Percentiles rank a stretch among this genome's conserved stretches.
These are phyloP conservation scores for Suillus cothurnatus DNA, from an alignment of 768 basidiomycete species.

Conservation along the genomic window DNA sequence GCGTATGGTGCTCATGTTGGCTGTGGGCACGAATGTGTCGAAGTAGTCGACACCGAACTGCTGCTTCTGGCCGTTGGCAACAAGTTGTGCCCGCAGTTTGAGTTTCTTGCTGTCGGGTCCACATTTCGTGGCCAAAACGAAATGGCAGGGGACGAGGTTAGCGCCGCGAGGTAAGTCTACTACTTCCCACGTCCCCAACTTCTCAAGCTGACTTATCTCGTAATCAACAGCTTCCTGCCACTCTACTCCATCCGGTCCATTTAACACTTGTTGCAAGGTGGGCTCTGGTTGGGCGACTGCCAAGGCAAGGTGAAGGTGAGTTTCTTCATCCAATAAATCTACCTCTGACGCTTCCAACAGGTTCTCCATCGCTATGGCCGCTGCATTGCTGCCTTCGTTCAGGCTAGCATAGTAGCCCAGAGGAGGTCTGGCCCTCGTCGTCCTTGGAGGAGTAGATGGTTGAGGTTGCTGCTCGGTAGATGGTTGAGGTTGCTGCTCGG, in stretches of 20 bases:
- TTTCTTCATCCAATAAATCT: not conserved
- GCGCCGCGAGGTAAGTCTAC: slow-evolving; percentile 23
- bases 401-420: not conserved
- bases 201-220: slow-evolving; percentile 20
- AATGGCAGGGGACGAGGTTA: slow-evolving; percentile 29
- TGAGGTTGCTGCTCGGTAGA: too few species aligned
- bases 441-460: too few species aligned
- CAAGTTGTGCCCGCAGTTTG: not conserved
- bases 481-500: too few species aligned
- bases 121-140: not conserved
- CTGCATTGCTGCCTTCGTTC: too few species aligned
- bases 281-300: not conserved
- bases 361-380: not conserved
- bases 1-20: slow-evolving; percentile 12
- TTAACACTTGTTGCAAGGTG: slow-evolving; percentile 3
- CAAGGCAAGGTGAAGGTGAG: not conserved
- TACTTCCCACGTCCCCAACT: slow-evolving; percentile 30
- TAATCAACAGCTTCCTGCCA: slow-evolving; percentile 12
- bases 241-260: not conserved
- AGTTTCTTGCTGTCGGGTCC: slow-evolving; percentile 1
- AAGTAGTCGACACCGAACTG: slow-evolving; percentile 20
- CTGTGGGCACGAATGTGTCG: slow-evolving; percentile 16
- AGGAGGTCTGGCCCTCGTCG: too few species aligned
- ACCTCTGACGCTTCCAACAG: not conserved
- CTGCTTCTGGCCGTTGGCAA: slow-evolving; percentile 1